A percentile compares a stretch with the other conserved stretches of the same genome.
Conservation (phyloP, 164 flowering plant species). For the Paratinospora sagittata region DNA sequence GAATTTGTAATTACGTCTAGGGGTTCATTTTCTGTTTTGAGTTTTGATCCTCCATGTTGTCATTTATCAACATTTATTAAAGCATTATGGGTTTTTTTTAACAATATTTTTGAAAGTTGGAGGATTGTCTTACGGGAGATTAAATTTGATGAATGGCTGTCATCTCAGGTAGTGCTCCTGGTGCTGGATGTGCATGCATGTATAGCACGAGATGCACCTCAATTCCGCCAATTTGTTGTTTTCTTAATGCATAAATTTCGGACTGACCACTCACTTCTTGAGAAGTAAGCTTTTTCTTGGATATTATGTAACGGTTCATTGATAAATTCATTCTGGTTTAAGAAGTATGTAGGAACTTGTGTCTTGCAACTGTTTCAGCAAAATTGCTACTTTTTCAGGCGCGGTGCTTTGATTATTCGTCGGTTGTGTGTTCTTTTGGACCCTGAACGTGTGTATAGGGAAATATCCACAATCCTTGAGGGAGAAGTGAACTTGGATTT, state of each 20-base stretch:
- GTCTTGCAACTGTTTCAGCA: conserved; percentile 2
- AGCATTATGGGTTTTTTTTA: neutral
- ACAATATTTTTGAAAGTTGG: neutral
- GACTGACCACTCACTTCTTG: conserved; percentile 66
- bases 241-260: conserved; percentile 70
- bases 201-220: conserved; percentile 73
- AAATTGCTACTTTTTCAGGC: conserved; percentile 37
- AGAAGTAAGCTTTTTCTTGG: conserved; percentile 56
- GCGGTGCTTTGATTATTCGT: conserved; percentile 92
- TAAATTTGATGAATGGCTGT: neutral
- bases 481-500: conserved; percentile 83
- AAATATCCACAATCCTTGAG: conserved; percentile 75
- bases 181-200: conserved; percentile 97
- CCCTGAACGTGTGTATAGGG: conserved; percentile 84
- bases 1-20: neutral
- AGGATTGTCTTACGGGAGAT: neutral
- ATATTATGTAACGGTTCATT: neutral
- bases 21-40: neutral
- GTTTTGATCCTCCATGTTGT: neutral
- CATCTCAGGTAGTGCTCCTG: conserved; percentile 76
- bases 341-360: neutral
- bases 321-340: neutral
- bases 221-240: conserved; percentile 75
- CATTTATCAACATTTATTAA: neutral
- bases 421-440: conserved; percentile 89